phyloP scores from a whole-genome alignment of 2,329 filamentous ascomycete species.

The Fusarium graminum region DNA sequence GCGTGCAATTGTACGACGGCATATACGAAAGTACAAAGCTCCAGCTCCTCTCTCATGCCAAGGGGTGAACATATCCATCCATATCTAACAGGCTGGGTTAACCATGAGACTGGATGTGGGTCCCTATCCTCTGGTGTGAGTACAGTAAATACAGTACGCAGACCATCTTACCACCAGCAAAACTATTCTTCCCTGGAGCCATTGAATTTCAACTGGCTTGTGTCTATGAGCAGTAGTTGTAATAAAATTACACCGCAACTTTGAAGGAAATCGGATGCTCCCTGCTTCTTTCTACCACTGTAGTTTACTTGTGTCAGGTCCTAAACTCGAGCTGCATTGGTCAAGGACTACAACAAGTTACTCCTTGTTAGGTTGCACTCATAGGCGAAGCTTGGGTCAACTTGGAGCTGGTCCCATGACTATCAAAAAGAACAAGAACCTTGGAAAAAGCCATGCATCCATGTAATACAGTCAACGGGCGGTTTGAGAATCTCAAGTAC shows the following conservation, averaged over 20 bases:
- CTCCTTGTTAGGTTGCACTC: conserved; percentile 31
- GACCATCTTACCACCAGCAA: conserved; percentile 8
- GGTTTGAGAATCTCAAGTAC: conserved; percentile 9
- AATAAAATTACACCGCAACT: conserved; percentile 8
- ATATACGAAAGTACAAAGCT: conserved; percentile 18
- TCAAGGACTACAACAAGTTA: conserved; percentile 24
- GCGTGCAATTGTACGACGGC: neutral
- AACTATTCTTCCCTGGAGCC: conserved; percentile 14
- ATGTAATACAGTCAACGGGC: conserved; percentile 28
- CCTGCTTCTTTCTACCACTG: neutral
- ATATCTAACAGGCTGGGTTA: neutral
- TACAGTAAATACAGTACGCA: conserved; percentile 1
- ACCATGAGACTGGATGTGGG: conserved; percentile 26
- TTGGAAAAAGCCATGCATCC: conserved; percentile 27
- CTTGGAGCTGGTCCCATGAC: conserved; percentile 43
- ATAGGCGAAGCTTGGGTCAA: conserved; percentile 44
- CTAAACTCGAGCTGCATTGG: conserved; percentile 11
- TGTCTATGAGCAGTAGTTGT: neutral
- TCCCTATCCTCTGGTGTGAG: neutral
- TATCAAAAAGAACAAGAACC: conserved; percentile 42
- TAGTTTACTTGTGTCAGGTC: neutral
- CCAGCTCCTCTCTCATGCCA: conserved; percentile 9
- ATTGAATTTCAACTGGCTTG: neutral
- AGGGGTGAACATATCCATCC: conserved; percentile 38
- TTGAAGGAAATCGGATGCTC: neutral